Conservation (phyloP, 2,329 filamentous ascomycete species). For the Botrytis medusae region DNA sequence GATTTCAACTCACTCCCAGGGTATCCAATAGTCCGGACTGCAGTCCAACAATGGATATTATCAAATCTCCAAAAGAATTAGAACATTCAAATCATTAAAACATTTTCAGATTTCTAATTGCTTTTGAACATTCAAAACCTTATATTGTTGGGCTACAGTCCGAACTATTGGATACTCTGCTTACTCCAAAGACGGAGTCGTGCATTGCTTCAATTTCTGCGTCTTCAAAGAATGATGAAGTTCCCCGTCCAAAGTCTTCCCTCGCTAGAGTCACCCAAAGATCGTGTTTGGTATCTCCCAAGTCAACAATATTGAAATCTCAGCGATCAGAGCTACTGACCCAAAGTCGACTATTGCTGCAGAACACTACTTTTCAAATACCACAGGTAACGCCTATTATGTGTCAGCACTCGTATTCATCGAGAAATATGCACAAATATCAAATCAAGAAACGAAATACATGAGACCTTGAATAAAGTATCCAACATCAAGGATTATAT, state of each 20-base stretch:
- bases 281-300: not conserved
- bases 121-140: too few relatives aligned
- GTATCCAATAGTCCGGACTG: too few relatives aligned
- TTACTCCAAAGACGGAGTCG: not conserved
- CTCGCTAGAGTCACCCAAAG: not conserved
- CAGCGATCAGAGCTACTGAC: not conserved
- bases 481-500: not conserved
- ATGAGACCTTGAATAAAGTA: not conserved
- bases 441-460: not conserved
- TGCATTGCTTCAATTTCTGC: not conserved
- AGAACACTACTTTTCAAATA: too few relatives aligned
- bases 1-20: not conserved
- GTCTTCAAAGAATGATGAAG: not conserved
- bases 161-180: too few relatives aligned
- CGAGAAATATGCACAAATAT: not conserved
- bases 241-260: not conserved
- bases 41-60: too few relatives aligned
- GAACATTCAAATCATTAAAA: too few relatives aligned
- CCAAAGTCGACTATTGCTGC: not conserved
- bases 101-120: too few relatives aligned
- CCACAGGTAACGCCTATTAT: not conserved
- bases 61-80: too few relatives aligned
- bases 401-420: not conserved
- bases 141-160: too few relatives aligned
- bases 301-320: not conserved